phyloP scores from a whole-genome alignment of 257 asterid genomes.

The Solanum virginianum region DNA sequence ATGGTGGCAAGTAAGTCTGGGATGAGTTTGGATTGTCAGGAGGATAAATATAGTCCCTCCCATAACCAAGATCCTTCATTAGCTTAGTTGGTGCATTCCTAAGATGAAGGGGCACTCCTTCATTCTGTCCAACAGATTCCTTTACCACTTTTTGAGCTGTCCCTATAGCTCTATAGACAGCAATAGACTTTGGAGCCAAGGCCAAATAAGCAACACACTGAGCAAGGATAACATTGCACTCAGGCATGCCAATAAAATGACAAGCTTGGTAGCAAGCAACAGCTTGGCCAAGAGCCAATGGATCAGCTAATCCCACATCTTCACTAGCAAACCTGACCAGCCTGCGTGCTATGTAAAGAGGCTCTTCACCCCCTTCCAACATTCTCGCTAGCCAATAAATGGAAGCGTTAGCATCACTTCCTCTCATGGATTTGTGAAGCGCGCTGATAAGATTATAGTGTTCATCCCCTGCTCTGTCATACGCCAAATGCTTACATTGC shows the following conservation, averaged over 20 bases:
- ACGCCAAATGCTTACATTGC: conserved; percentile 67
- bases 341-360: conserved; percentile 71
- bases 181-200: conserved; percentile 64
- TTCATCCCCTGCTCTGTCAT: conserved; percentile 69
- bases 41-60: conserved; percentile 59
- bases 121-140: conserved; percentile 77
- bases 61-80: conserved; percentile 79
- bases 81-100: conserved; percentile 93
- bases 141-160: conserved; percentile 49
- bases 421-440: conserved; percentile 81
- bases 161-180: conserved; percentile 50
- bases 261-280: conserved; percentile 83
- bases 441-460: conserved; percentile 79
- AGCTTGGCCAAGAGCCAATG: conserved; percentile 65
- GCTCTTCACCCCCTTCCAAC: conserved; percentile 91
- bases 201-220: conserved; percentile 74
- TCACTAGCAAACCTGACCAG: conserved; percentile 67
- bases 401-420: conserved; percentile 65
- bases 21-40: conserved; percentile 43
- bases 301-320: conserved; percentile 75
- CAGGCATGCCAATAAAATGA: conserved; percentile 77
- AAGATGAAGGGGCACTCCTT: conserved; percentile 66
- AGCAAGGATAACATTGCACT: conserved; percentile 59
- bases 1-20: conserved; percentile 56
- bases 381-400: conserved; percentile 78